Evolutionary conservation across 345 rosid genomes (phyloP).

Genomic region (Linum tenue): DNA sequence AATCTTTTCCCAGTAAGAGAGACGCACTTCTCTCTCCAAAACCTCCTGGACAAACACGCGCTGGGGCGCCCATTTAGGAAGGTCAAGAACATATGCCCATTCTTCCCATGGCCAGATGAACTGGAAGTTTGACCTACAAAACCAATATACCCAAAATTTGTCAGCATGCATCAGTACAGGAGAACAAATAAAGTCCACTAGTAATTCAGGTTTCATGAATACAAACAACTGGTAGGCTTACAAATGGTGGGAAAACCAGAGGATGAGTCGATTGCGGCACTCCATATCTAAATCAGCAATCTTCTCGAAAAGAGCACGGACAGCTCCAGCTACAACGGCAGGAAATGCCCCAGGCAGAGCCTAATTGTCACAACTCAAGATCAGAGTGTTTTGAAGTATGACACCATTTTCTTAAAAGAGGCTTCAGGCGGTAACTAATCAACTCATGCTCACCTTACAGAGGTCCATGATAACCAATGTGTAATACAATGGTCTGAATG

Average conservation of each 20-base stretch:
- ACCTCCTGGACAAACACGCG: constrained; percentile 97
- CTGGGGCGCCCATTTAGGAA: constrained; percentile 98
- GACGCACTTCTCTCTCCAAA: constrained; percentile 91
- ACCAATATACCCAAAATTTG: constrained; percentile 7
- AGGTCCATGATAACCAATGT: constrained; percentile 94
- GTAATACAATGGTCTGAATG: constrained; percentile 89
- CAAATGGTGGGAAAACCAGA: constrained; percentile 99
- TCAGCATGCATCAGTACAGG: background rate
- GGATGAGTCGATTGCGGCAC: constrained; percentile 79
- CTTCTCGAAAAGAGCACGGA: constrained; percentile 92
- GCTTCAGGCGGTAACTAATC: background rate
- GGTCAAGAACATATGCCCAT: constrained; percentile 92
- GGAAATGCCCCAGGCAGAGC: constrained; percentile 99
- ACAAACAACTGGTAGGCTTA: constrained; percentile 31
- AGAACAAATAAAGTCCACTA: background rate
- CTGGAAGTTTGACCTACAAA: constrained; percentile 85
- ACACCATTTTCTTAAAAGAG: background rate
- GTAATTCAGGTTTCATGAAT: background rate
- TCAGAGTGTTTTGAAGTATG: constrained; percentile 17
- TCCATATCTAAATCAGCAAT: constrained; percentile 93
- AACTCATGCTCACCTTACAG: constrained; percentile 62
- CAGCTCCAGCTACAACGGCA: constrained; percentile 97
- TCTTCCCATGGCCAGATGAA: constrained; percentile 99
- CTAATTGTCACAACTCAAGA: constrained; percentile 31
- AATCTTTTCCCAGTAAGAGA: constrained; percentile 96